A percentile compares a stretch with the other conserved stretches of the same genome.
These are phyloP conservation scores for Alternaria brassicicola DNA, from an alignment of 2,329 filamentous ascomycete species.

Conservation along the genomic window DNA sequence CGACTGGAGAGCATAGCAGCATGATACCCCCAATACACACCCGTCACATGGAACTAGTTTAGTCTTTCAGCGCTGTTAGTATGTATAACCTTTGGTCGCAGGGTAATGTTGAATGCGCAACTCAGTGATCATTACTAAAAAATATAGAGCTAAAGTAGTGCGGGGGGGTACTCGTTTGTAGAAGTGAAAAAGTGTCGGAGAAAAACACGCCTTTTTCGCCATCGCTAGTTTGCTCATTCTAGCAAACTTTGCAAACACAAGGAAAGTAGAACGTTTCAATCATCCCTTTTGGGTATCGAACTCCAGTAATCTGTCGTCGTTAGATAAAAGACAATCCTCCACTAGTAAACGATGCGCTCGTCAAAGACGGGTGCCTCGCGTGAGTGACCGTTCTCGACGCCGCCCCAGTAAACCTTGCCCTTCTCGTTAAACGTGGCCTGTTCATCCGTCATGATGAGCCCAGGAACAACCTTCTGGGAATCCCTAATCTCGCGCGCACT, in stretches of 20 bases:
- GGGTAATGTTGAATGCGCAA: background rate
- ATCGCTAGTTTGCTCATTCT: background rate
- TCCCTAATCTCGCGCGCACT: slow-evolving; percentile 51
- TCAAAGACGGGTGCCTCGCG: slow-evolving; percentile 53
- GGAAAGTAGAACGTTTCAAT: background rate
- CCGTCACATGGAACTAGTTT: background rate
- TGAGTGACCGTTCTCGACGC: slow-evolving; percentile 47
- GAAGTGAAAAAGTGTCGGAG: background rate
- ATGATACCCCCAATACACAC: slow-evolving; percentile 15
- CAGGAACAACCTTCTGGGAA: slow-evolving; percentile 47
- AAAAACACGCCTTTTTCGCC: background rate
- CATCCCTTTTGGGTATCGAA: slow-evolving; percentile 3
- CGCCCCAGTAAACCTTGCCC: slow-evolving; percentile 52
- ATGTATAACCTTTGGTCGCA: too few species aligned
- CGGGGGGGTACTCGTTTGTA: background rate
- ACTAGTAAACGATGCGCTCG: slow-evolving; percentile 45
- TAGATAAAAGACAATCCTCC: background rate
- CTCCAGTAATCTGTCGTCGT: background rate
- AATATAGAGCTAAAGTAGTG: slow-evolving; percentile 1
- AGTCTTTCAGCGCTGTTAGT: background rate
- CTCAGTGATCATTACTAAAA: background rate
- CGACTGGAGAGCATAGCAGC: background rate
- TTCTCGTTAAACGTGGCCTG: slow-evolving; percentile 54
- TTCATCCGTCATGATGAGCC: slow-evolving; percentile 53
- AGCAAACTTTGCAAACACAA: background rate